Percentiles rank a stretch among this genome's conserved stretches.
phyloP scores from a whole-genome alignment of 1,139 yeast species.

The Blastobotrys illinoisensis region DNA sequence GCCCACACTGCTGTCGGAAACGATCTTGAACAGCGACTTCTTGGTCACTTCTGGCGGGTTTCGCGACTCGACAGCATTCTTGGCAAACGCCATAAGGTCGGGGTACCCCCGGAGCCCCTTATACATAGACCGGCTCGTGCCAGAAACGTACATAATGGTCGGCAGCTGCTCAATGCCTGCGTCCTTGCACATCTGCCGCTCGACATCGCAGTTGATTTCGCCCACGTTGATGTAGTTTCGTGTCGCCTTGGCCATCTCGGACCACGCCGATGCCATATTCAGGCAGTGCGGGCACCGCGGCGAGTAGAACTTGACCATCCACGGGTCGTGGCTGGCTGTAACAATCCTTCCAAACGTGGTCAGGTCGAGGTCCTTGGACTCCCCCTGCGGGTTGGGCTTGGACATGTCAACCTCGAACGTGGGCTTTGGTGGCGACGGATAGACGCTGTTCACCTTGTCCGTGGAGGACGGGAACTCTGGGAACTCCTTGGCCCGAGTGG shows the following conservation, averaged over 20 bases:
- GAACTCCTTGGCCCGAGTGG: constrained; percentile 5
- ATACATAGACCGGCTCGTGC: constrained; percentile 30
- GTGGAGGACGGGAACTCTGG: constrained; percentile 15
- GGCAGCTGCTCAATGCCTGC: constrained; percentile 31
- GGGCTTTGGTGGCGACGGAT: constrained; percentile 14
- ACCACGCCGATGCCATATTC: constrained; percentile 36
- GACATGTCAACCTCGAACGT: constrained; percentile 10
- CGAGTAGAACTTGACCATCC: constrained; percentile 39
- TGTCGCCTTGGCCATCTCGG: constrained; percentile 30
- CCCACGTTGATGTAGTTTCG: constrained; percentile 36
- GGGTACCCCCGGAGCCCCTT: constrained; percentile 32
- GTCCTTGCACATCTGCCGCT: constrained; percentile 31
- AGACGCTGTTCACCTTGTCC: constrained; percentile 15
- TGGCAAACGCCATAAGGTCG: constrained; percentile 31
- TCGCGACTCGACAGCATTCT: constrained; percentile 27
- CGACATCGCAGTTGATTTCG: constrained; percentile 37
- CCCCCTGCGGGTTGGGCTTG: constrained; percentile 23
- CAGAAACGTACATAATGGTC: constrained; percentile 30
- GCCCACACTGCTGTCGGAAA: constrained; percentile 9
- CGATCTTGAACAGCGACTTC: constrained; percentile 22
- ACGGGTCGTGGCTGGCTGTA: constrained; percentile 28
- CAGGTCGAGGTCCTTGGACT: constrained; percentile 21
- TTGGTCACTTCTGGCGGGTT: constrained; percentile 25
- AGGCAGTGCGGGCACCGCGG: constrained; percentile 38
- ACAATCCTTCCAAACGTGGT: constrained; percentile 21